phyloP scores from a whole-genome alignment of 257 asterid species.

The Rehmannia glutinosa region DNA sequence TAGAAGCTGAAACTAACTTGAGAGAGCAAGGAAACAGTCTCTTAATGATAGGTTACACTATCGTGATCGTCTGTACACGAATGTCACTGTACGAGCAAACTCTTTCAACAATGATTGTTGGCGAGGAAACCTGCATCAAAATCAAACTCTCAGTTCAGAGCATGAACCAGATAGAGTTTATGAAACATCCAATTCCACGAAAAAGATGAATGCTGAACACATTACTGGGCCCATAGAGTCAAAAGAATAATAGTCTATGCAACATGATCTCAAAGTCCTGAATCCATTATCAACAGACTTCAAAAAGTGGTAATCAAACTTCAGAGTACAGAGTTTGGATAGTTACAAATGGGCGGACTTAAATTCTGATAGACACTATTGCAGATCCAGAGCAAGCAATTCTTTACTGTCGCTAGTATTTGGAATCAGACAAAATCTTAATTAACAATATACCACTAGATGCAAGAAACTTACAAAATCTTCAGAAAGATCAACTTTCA shows the following conservation, averaged over 20 bases:
- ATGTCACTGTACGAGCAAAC: too few species aligned
- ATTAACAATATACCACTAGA: not conserved
- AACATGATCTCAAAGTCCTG: not conserved
- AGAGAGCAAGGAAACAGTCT: too few species aligned
- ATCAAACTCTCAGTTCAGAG: too few species aligned
- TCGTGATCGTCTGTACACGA: too few species aligned
- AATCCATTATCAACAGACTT: not conserved
- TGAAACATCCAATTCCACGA: not conserved
- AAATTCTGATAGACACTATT: not conserved
- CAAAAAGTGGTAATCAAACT: not conserved
- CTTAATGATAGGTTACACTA: too few species aligned
- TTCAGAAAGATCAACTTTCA: too few species aligned
- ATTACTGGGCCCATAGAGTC: not conserved
- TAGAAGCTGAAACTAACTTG: too few species aligned
- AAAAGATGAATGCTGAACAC: not conserved
- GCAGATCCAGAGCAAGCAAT: not conserved
- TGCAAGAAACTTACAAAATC: not conserved
- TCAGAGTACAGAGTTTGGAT: not conserved
- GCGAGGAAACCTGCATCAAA: too few species aligned
- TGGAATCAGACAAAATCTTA: not conserved
- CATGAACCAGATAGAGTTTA: not conserved
- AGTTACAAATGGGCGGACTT: not conserved
- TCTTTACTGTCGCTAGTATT: not conserved
- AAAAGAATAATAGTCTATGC: not conserved
- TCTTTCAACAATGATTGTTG: too few species aligned